Conservation (phyloP, 2,329 filamentous ascomycete genomes). For the Mycosphaerella sp. region DNA sequence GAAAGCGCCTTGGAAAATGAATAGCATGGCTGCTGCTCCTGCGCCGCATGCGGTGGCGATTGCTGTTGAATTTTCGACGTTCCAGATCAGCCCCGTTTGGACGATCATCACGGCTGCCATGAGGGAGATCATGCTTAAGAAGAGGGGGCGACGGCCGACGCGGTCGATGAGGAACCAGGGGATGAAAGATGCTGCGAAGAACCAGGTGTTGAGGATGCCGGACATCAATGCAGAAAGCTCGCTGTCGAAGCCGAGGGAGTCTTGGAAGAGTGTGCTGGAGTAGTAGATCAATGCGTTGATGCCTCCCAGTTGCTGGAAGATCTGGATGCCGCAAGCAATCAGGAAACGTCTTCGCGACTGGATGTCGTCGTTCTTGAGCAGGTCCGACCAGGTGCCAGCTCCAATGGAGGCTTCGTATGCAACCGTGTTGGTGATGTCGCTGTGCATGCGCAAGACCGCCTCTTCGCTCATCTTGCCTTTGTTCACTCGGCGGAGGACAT, state of each 20-base stretch:
- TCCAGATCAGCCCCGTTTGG: conserved; percentile 40
- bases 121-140: conserved; percentile 30
- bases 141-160: conserved; percentile 30
- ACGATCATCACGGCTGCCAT: conserved; percentile 64
- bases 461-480: conserved; percentile 25
- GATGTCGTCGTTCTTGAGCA: conserved; percentile 30
- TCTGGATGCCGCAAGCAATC: conserved; percentile 29
- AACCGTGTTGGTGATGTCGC: conserved; percentile 28
- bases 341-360: conserved; percentile 27
- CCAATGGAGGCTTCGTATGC: conserved; percentile 32
- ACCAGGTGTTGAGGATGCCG: conserved; percentile 41
- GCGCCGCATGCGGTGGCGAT: conserved; percentile 25
- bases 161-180: conserved; percentile 39
- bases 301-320: conserved; percentile 29
- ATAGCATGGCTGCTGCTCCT: conserved; percentile 49
- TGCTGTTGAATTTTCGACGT: conserved; percentile 26
- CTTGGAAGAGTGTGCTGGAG: conserved; percentile 28
- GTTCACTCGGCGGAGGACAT: conserved; percentile 31
- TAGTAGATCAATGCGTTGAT: conserved; percentile 32
- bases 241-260: conserved; percentile 24
- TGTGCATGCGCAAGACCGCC: conserved; percentile 24
- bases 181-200: conserved; percentile 48
- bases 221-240: conserved; percentile 30
- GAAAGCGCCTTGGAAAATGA: conserved; percentile 59
- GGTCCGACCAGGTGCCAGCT: conserved; percentile 33